These are phyloP conservation scores for Dalbergia oliveri DNA, from an alignment of 306 rosid species.

Conservation along the genomic window DNA sequence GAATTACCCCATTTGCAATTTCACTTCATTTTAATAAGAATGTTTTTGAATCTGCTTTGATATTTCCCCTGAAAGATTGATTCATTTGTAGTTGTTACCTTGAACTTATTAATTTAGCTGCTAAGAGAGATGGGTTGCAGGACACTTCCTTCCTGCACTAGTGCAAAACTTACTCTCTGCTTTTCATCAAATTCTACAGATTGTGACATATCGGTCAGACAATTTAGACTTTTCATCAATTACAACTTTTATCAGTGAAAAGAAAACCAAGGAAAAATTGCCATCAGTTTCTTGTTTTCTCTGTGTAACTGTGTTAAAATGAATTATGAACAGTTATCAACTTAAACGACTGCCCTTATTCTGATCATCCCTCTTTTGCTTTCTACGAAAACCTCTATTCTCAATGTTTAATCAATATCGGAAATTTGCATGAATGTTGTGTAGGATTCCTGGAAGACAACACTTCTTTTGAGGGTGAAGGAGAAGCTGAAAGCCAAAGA, in stretches of 20 bases:
- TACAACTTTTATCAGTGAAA: not conserved
- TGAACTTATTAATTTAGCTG: slow-evolving; percentile 17
- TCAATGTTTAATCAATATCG: slow-evolving; percentile 4
- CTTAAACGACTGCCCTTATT: slow-evolving; percentile 10
- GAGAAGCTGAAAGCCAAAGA: slow-evolving; percentile 97
- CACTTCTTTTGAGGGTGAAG: slow-evolving; percentile 95
- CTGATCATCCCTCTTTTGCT: slow-evolving; percentile 8
- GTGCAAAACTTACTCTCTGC: not conserved
- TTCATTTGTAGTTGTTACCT: not conserved
- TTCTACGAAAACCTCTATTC: slow-evolving; percentile 5
- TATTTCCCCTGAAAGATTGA: slow-evolving; percentile 10
- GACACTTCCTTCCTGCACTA: slow-evolving; percentile 25
- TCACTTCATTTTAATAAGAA: not conserved
- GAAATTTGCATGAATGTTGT: slow-evolving; percentile 29
- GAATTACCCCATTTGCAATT: not conserved
- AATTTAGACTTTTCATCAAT: slow-evolving; percentile 3
- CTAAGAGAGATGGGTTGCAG: not conserved
- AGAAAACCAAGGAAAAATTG: not conserved
- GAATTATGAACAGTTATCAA: slow-evolving; percentile 2
- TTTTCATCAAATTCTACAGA: slow-evolving; percentile 1
- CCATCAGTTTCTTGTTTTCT: not conserved
- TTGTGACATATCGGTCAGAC: slow-evolving; percentile 12
- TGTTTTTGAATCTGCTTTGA: not conserved
- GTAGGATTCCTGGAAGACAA: slow-evolving; percentile 97
- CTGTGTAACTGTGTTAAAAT: not conserved